Base-by-base conservation (phyloP, 1,284 basidiomycete species). In the Rugosomyces carneus region DNA sequence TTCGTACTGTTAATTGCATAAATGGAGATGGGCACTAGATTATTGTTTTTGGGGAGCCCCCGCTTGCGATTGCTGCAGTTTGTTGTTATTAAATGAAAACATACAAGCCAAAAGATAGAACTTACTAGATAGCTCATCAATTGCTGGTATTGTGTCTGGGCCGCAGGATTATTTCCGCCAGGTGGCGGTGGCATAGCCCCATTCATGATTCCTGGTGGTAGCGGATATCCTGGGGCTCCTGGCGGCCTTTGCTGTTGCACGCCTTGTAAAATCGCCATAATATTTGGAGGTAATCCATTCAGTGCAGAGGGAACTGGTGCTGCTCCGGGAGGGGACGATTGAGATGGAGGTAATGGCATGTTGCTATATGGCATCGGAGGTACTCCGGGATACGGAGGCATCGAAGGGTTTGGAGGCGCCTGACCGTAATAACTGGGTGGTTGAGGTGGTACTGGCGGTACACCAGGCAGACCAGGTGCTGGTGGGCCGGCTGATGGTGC, bases 261-360 rank as follows among this genome's bases (percentile, higher is more conserved):
- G 44, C 60, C 68, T 56, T 83, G 80, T 16, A 84, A 61, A 40
- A 84, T 57, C 0, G 82, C 78, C 38, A 84, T 63, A n/a, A 84
- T 70, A 54, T 81, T 81, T 0, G 81, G 75, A 3, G 82, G 80
- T 20, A 86, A 61, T 7, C 63, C 66, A 31, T 63, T 63, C 42
- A 77, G 50, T 32, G 67, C 58, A 37, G 62, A 56, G 23, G 56
- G 44, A 40, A 60, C 50, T 24, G 37, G 32, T 10, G 58, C 54
- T 5, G 57, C 42, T 38, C 60, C 47, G 7, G 21, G 21, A 23
- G 21, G 4, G 37, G 57, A 54, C 6, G 52, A 42, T 24, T 57
- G 54, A 15, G 69, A 60, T 15, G 65, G 65, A n/a, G 71, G 62
- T 4, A 71, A 62, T 15, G 66, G 45, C 41, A 66, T 58, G 11